Evolutionary conservation across 768 basidiomycete species (phyloP).

Genomic region (Leccinum obscurum): DNA sequence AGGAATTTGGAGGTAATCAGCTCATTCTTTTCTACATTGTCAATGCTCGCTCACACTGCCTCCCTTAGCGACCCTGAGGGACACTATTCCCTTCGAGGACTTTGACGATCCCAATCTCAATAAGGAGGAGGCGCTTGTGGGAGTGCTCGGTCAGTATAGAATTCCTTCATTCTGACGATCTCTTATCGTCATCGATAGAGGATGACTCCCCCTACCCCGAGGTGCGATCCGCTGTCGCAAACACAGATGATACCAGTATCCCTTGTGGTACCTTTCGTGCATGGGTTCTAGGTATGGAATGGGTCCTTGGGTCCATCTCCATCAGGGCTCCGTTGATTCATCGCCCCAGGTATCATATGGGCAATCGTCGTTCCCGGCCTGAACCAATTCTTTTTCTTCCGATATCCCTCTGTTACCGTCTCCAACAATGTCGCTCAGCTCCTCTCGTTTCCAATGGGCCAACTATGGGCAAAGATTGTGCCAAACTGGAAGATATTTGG

Average conservation of each 20-base stretch:
- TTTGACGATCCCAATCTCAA: conserved; percentile 43
- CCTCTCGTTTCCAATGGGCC: conserved; percentile 68
- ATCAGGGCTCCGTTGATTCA: neutral
- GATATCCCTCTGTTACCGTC: conserved; percentile 52
- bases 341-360: conserved; percentile 42
- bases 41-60: neutral
- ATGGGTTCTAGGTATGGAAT: conserved; percentile 50
- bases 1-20: conserved; percentile 12
- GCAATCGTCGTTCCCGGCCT: conserved; percentile 66
- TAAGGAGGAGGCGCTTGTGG: conserved; percentile 26
- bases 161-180: conserved; percentile 13
- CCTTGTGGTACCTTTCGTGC: conserved; percentile 60
- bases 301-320: neutral
- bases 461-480: conserved; percentile 54
- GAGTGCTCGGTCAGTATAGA: conserved; percentile 25
- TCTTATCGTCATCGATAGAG: conserved; percentile 30
- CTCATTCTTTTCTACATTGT: neutral
- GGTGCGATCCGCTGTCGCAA: conserved; percentile 75
- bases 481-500: conserved; percentile 58
- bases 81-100: conserved; percentile 14
- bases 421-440: conserved; percentile 68
- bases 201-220: conserved; percentile 88
- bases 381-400: conserved; percentile 78
- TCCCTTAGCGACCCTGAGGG: conserved; percentile 6
- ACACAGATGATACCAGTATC: conserved; percentile 68